phyloP scores from a whole-genome alignment of 345 rosid genomes.

The Heritiera littoralis region DNA sequence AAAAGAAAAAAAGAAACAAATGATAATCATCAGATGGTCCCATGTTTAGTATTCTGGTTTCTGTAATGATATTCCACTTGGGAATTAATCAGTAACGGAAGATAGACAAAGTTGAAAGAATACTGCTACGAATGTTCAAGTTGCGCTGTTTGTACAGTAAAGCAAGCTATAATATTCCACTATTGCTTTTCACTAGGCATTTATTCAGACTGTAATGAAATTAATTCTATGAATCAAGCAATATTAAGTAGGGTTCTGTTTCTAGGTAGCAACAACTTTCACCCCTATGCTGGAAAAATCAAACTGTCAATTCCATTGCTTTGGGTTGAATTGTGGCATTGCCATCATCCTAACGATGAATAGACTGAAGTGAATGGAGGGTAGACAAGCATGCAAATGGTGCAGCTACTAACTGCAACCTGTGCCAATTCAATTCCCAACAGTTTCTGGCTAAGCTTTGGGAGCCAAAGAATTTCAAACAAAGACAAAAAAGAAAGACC shows the following conservation, averaged over 20 bases:
- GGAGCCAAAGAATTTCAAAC: neutral
- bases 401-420: neutral
- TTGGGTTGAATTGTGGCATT: neutral
- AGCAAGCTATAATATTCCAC: no score
- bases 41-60: neutral
- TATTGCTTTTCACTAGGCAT: neutral
- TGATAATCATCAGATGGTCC: neutral
- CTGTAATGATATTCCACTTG: neutral
- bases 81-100: slow-evolving; percentile 5
- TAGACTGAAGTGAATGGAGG: neutral
- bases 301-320: neutral
- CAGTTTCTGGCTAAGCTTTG: neutral
- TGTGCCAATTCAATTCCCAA: neutral
- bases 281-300: neutral
- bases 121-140: neutral
- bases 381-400: slow-evolving; percentile 5
- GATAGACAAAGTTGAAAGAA: neutral
- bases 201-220: neutral
- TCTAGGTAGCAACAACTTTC: neutral
- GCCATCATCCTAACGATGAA: neutral
- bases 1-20: neutral
- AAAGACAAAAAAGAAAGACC: neutral
- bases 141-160: neutral
- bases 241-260: neutral
- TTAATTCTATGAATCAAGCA: neutral